Evolutionary conservation across 176 grass and related monocot genomes (phyloP).

Genomic region (Musa schizocarpa): DNA sequence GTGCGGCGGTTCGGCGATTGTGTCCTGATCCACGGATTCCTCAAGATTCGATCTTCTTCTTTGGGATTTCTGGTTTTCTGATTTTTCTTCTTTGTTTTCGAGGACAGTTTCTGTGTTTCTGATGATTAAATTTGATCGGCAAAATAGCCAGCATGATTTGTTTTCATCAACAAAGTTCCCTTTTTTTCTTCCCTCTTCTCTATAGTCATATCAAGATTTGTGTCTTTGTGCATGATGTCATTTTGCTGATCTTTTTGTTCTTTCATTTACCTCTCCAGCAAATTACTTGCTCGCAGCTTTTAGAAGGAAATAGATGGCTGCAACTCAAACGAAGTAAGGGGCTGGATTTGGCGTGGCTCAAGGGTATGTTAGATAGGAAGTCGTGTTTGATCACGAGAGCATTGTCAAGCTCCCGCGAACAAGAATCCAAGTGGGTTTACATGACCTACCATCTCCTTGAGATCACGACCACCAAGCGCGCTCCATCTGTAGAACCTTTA

Average conservation of each 20-base stretch:
- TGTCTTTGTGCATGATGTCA: neutral
- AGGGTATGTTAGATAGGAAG: constrained; percentile 73
- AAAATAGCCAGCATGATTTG: neutral
- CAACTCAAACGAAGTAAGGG: neutral
- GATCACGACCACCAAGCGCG: constrained; percentile 67
- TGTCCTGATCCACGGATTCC: neutral
- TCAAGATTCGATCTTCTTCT: neutral
- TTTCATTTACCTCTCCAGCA: neutral
- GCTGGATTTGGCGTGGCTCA: neutral
- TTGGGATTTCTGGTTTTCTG: neutral
- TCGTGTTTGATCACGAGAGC: constrained; percentile 74
- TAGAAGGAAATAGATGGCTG: neutral
- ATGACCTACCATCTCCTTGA: constrained; percentile 87
- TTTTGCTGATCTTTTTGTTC: neutral
- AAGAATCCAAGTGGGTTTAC: constrained; percentile 67
- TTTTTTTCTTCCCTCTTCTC: neutral
- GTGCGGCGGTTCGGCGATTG: neutral
- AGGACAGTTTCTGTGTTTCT: neutral
- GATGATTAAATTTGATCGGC: neutral
- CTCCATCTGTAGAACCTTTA: constrained; percentile 13
- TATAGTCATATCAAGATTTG: neutral
- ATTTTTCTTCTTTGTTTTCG: neutral
- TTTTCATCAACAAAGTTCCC: neutral
- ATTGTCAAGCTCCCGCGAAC: constrained; percentile 47
- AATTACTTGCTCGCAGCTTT: neutral